phyloP scores from a whole-genome alignment of 192 early-diverging fungal genomes.

The Podila minutissima region DNA sequence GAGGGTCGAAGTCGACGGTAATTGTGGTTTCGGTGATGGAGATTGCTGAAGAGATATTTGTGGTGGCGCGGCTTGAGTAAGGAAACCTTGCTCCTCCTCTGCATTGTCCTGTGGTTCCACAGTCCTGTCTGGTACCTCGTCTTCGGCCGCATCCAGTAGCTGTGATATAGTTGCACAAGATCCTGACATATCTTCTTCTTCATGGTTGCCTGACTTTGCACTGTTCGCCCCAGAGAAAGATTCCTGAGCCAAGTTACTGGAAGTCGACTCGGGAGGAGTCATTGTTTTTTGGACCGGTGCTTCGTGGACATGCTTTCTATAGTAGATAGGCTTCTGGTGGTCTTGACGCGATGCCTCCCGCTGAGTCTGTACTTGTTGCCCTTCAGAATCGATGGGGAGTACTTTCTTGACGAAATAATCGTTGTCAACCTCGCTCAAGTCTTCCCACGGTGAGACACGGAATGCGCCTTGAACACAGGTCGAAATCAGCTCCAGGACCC shows the following conservation, averaged over 20 bases:
- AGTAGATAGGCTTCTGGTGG: too few species aligned
- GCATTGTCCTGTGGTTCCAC: background rate
- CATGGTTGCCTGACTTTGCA: too few species aligned
- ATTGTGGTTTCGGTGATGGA: background rate
- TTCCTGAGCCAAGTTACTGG: background rate
- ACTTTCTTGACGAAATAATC: background rate
- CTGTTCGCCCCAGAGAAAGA: background rate
- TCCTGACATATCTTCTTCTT: background rate
- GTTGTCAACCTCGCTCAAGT: background rate
- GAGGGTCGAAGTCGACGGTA: background rate
- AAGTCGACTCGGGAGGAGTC: too few species aligned
- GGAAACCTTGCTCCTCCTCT: too few species aligned
- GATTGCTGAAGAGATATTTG: background rate
- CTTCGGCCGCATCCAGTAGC: background rate
- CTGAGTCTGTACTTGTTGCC: background rate
- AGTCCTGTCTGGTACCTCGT: background rate
- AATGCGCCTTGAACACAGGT: background rate
- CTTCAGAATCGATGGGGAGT: background rate
- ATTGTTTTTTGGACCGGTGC: too few species aligned
- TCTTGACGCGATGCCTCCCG: background rate
- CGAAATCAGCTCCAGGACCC: background rate
- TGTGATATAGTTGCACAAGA: constrained; percentile 1
- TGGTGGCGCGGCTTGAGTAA: background rate
- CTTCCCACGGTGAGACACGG: background rate
- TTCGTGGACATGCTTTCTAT: too few species aligned